These are phyloP conservation scores for Cryptococcus jaspeensis DNA, from an alignment of 1,284 basidiomycete genomes.

Conservation along the genomic window DNA sequence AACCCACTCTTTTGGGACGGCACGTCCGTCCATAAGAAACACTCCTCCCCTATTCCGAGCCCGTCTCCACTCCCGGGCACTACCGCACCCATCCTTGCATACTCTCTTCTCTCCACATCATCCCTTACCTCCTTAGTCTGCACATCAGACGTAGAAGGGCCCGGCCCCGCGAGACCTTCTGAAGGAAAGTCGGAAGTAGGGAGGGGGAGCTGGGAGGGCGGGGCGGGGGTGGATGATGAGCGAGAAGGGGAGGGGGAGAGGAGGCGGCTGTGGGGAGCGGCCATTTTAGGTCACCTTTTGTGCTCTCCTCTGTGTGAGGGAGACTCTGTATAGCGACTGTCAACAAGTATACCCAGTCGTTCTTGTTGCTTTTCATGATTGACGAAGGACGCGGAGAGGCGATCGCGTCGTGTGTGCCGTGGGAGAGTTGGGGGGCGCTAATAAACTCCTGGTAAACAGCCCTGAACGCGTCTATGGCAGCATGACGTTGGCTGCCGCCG, in stretches of 20 bases:
- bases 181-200: conserved; percentile 3
- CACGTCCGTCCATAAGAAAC: conserved; percentile 47
- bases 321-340: background rate
- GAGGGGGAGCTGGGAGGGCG: conserved; percentile 1
- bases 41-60: conserved; percentile 39
- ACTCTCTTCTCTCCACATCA: conserved; percentile 13
- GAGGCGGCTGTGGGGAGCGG: background rate
- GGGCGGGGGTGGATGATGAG: conserved; percentile 21
- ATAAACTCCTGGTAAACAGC: background rate
- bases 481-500: too few species aligned
- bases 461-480: background rate
- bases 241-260: conserved; percentile 18
- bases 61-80: conserved; percentile 43
- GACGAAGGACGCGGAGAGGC: background rate
- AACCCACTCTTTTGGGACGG: conserved; percentile 42
- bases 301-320: background rate
- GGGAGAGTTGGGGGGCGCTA: background rate
- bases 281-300: background rate
- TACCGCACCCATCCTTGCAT: conserved; percentile 17
- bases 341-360: background rate
- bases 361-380: conserved; percentile 7
- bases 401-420: too few species aligned
- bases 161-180: conserved; percentile 13
- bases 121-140: conserved; percentile 5
- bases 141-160: conserved; percentile 16